Evolutionary conservation across 805 yeast genomes (phyloP).

Genomic region (Torulaspora indica): DNA sequence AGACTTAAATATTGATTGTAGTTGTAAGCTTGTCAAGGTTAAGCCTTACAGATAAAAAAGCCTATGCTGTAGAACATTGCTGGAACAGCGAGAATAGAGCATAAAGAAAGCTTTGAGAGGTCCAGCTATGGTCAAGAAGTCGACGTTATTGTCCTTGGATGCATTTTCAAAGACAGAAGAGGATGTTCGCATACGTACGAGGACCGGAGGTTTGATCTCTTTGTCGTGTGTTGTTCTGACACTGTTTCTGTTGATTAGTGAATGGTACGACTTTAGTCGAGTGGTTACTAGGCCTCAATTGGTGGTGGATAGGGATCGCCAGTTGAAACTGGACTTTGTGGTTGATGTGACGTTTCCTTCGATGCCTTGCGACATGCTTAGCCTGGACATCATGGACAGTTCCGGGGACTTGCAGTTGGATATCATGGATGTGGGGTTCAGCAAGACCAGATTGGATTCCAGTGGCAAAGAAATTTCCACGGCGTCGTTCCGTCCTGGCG

Average conservation of each 20-base stretch:
- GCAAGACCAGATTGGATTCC: slow-evolving; percentile 56
- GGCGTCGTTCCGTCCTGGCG: slow-evolving; percentile 42
- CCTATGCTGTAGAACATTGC: background rate
- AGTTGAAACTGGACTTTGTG: slow-evolving; percentile 69
- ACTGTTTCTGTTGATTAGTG: slow-evolving; percentile 59
- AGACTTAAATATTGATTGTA: background rate
- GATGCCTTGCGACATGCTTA: slow-evolving; percentile 77
- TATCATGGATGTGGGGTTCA: slow-evolving; percentile 63
- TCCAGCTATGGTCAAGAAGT: slow-evolving; percentile 22
- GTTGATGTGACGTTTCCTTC: slow-evolving; percentile 79
- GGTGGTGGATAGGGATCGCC: slow-evolving; percentile 80
- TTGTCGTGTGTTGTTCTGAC: slow-evolving; percentile 60
- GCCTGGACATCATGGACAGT: slow-evolving; percentile 83
- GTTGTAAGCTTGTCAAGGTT: background rate
- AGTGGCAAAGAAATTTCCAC: slow-evolving; percentile 47
- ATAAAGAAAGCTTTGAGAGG: background rate
- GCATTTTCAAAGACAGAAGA: slow-evolving; percentile 94
- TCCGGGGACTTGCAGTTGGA: slow-evolving; percentile 81
- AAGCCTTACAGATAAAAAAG: background rate
- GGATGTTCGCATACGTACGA: slow-evolving; percentile 83
- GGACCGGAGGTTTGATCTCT: slow-evolving; percentile 87
- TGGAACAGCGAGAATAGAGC: background rate
- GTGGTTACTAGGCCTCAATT: slow-evolving; percentile 74
- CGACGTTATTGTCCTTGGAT: slow-evolving; percentile 54
- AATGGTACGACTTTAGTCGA: slow-evolving; percentile 67